These are phyloP conservation scores for Kalanchoe fedtschenkoi DNA, from an alignment of 164 flowering plant species.

Conservation along the genomic window DNA sequence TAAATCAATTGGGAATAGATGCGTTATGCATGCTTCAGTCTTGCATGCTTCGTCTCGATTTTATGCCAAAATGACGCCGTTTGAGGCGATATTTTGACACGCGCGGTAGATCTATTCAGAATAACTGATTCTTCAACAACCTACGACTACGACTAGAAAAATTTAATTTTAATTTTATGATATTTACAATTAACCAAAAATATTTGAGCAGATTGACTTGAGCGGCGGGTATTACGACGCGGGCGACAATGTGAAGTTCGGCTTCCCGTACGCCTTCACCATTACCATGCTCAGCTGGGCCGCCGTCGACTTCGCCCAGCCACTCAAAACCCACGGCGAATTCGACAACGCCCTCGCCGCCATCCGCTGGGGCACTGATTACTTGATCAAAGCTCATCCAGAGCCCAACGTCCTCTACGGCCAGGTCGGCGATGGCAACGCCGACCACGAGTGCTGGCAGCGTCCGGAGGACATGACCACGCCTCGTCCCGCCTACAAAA, in stretches of 20 bases:
- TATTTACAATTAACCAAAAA: neutral
- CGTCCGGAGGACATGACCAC: conserved; percentile 79
- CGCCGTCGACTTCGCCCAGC: conserved; percentile 16
- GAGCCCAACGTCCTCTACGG: conserved; percentile 33
- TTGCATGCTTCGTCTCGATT: too few species aligned
- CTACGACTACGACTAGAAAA: too few species aligned
- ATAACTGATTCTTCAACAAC: too few species aligned
- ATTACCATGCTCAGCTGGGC: conserved; percentile 48
- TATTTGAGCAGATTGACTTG: conserved; percentile 27
- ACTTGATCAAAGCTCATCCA: conserved; percentile 42
- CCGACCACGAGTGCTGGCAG: conserved; percentile 68
- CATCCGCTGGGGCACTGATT: conserved; percentile 47
- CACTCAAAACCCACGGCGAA: conserved; percentile 17
- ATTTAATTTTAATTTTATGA: neutral
- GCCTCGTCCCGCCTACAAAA: conserved; percentile 28
- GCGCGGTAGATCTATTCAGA: too few species aligned
- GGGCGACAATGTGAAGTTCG: conserved; percentile 57
- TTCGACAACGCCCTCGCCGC: conserved; percentile 22
- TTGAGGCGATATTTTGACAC: too few species aligned
- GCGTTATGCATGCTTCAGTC: too few species aligned
- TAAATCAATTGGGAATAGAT: too few species aligned
- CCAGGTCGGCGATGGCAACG: conserved; percentile 55
- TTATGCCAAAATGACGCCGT: too few species aligned
- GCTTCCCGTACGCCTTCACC: conserved; percentile 47
- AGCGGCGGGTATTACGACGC: conserved; percentile 52